Base-by-base conservation (phyloP, 768 basidiomycete species). In the Tulasnella sp. region DNA sequence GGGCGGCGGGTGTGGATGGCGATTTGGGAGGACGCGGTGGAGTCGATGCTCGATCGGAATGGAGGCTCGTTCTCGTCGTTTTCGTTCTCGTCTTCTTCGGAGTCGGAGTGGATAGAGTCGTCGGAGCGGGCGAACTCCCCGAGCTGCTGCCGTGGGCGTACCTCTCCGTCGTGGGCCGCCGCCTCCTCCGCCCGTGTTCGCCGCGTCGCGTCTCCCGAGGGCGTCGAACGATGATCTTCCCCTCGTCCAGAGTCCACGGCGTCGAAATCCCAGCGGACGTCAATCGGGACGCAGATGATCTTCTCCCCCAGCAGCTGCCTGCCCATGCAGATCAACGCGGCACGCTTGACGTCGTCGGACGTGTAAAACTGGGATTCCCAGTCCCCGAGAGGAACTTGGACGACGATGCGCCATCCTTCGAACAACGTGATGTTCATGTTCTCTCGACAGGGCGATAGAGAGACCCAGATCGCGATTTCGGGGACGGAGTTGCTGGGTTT, bases 271-370 rank as follows among this genome's bases (percentile, higher is more conserved):
- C 52, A 59, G 22, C 22, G 9, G 52, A 59, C 22, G 16, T 59
- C 52, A 32, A 59, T 59, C 14, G 52, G 52, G 32, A 59, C 52
- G 52, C 52, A 59, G 29, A 59, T 59, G 52, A 59, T 59, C 52
- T 59, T 59, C 22, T 59, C 52, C 19, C 52, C 52, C 52, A 59
- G 22, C 22, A 69, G 29, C 35, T 72, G 71, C 39, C 64, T 65
- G 11, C 71, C 71, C 62, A 72, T 72, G 12, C 71, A 72, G n/a
- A 66, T 63, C 22, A 72, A 22, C 5, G 71, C 71, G n/a, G 71
- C 71, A 32, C 71, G 37, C 42, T 62, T 62, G 36, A 72, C 71
- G 29, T 72, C 71, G 34, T 72, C 62, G 12, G 71, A 14, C 5
- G 22, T 72, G 62, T 66, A 72, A 26, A 44, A 34, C 59, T 36